These are phyloP conservation scores for Rhinocladiella mackenziei DNA, from an alignment of 2,329 filamentous ascomycete species.

Conservation along the genomic window DNA sequence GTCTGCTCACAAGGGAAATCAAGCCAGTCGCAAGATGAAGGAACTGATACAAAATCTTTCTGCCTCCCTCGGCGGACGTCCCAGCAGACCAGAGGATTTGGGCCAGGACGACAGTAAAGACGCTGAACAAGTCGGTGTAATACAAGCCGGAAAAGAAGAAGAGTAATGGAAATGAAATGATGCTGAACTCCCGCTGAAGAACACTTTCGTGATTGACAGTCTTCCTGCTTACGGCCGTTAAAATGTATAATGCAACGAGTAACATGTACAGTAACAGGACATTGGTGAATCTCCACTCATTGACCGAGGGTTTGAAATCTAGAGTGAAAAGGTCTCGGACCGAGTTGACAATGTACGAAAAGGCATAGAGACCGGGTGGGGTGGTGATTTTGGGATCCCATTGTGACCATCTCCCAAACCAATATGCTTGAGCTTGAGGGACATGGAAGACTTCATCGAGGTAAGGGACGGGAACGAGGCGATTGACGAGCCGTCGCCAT, in stretches of 20 bases:
- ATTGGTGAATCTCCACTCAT: constrained; percentile 23
- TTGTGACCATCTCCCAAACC: constrained; percentile 62
- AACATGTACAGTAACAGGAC: constrained; percentile 23
- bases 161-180: constrained; percentile 78
- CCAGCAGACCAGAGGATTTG: constrained; percentile 51
- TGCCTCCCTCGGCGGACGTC: constrained; percentile 15
- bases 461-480: constrained; percentile 54
- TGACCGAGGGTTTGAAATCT: constrained; percentile 14
- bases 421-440: constrained; percentile 86
- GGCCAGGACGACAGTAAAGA: constrained; percentile 66
- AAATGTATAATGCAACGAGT: constrained; percentile 23
- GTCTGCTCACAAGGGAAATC: constrained; percentile 69
- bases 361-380: constrained; percentile 73
- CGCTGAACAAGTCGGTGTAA: constrained; percentile 88
- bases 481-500: constrained; percentile 47
- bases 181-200: constrained; percentile 33
- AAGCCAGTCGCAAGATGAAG: constrained; percentile 56
- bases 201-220: constrained; percentile 53
- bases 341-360: constrained; percentile 44
- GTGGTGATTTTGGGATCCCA: constrained; percentile 99
- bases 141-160: constrained; percentile 97
- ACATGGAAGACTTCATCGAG: constrained; percentile 62
- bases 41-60: constrained; percentile 27
- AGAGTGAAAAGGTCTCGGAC: constrained; percentile 53
- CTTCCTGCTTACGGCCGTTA: constrained; percentile 19